Percentiles rank a stretch among this genome's conserved stretches.
phyloP scores from a whole-genome alignment of 1,284 basidiomycete species.

The Austroboletus olivaceoglutinosus region DNA sequence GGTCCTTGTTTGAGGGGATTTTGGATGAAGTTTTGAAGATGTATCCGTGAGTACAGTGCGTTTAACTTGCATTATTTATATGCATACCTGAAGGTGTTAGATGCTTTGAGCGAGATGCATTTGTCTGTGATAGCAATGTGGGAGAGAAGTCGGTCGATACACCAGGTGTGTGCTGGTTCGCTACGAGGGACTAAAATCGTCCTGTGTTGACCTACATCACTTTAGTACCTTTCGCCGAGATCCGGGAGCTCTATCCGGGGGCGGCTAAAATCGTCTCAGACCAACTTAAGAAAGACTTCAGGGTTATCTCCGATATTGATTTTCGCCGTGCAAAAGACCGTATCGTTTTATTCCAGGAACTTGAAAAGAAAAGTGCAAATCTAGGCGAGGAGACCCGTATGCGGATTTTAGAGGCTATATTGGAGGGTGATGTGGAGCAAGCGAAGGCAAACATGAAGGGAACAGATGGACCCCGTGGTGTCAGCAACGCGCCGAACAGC shows the following conservation, averaged over 20 bases:
- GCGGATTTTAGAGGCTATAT: constrained; percentile 13
- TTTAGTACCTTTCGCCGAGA: constrained; percentile 14
- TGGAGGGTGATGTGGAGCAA: constrained; percentile 6
- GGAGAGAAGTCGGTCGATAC: not conserved
- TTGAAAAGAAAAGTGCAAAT: constrained; percentile 1
- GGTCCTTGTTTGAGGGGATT: constrained; percentile 23
- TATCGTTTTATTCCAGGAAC: constrained; percentile 17
- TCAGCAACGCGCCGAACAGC: not conserved
- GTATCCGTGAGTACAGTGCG: constrained; percentile 27
- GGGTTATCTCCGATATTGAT: not conserved
- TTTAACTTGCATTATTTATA: not conserved
- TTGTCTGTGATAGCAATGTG: not conserved
- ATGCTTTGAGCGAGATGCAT: constrained; percentile 16
- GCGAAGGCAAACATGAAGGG: constrained; percentile 1
- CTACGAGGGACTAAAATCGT: not conserved
- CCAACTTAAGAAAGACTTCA: not conserved
- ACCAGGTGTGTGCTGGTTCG: constrained; percentile 11
- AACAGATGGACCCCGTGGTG: not conserved
- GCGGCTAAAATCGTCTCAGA: constrained; percentile 13
- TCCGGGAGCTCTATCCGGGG: constrained; percentile 17
- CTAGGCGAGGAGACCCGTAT: constrained; percentile 7
- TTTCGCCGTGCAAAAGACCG: constrained; percentile 25
- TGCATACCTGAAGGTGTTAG: constrained; percentile 5
- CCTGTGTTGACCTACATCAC: not conserved
- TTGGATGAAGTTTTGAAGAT: constrained; percentile 17